Conservation (phyloP, 1,284 basidiomycete genomes). For the Irpex sp. region DNA sequence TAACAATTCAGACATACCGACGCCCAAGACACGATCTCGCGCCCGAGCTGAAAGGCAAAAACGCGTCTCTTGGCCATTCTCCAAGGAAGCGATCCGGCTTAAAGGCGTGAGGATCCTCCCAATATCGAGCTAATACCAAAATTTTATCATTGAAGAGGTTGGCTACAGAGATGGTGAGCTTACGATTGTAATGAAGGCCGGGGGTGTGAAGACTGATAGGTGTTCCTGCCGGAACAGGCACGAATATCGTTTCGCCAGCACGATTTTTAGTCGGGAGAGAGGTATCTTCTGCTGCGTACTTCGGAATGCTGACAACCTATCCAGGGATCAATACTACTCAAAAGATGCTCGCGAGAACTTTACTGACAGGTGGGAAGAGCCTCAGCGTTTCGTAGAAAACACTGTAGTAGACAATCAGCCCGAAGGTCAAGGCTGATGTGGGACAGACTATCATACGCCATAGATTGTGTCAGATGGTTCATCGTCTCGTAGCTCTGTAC, state of each 20-base stretch:
- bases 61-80: slow-evolving; percentile 47
- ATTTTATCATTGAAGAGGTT: background rate
- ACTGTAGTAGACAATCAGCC: slow-evolving; percentile 22
- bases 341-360: background rate
- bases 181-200: slow-evolving; percentile 37
- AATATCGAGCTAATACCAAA: slow-evolving; percentile 40
- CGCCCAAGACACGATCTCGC: slow-evolving; percentile 15
- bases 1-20: slow-evolving; percentile 3
- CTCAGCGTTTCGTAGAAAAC: slow-evolving; percentile 56
- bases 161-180: background rate
- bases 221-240: slow-evolving; percentile 44
- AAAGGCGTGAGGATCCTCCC: slow-evolving; percentile 48
- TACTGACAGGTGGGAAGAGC: slow-evolving; percentile 49
- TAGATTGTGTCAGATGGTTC: slow-evolving; percentile 47
- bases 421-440: background rate
- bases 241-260: slow-evolving; percentile 32
- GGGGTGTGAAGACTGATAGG: slow-evolving; percentile 32
- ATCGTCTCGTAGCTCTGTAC: slow-evolving; percentile 15
- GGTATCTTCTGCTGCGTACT: slow-evolving; percentile 44
- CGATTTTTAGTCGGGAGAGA: slow-evolving; percentile 32
- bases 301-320: slow-evolving; percentile 45
- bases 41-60: slow-evolving; percentile 52
- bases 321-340: background rate
- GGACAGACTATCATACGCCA: slow-evolving; percentile 32
- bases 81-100: slow-evolving; percentile 49